Percentiles rank a stretch among this genome's conserved stretches.
Evolutionary conservation across 2,329 filamentous ascomycete species (phyloP).

Genomic region (Fusarium floridanum): DNA sequence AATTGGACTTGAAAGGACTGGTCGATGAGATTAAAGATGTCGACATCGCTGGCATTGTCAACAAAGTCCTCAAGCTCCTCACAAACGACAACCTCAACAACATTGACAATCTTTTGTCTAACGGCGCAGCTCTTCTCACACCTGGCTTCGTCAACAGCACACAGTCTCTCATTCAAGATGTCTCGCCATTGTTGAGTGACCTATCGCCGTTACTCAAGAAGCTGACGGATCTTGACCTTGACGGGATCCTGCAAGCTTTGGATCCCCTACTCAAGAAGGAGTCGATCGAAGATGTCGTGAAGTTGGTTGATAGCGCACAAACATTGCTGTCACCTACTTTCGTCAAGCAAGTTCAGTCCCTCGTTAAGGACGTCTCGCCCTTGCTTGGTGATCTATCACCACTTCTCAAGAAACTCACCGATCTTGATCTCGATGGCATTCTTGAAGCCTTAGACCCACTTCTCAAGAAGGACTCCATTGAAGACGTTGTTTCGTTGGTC

Average conservation of each 20-base stretch:
- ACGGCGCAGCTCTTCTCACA: slow-evolving; percentile 54
- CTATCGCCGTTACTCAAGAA: slow-evolving; percentile 40
- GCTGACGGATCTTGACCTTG: slow-evolving; percentile 49
- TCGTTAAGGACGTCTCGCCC: slow-evolving; percentile 47
- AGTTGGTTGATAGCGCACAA: slow-evolving; percentile 48
- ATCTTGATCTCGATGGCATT: slow-evolving; percentile 51
- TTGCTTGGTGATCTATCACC: slow-evolving; percentile 49
- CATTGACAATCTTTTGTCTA: slow-evolving; percentile 52
- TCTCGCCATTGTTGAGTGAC: slow-evolving; percentile 47
- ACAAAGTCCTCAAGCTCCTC: slow-evolving; percentile 49
- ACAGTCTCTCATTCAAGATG: slow-evolving; percentile 50
- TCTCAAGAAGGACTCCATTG: slow-evolving; percentile 45
- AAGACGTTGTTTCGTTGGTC: slow-evolving; percentile 42
- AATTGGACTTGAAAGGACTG: slow-evolving; percentile 53
- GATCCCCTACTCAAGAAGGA: slow-evolving; percentile 46
- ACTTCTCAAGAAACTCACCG: slow-evolving; percentile 47
- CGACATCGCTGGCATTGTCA: slow-evolving; percentile 49
- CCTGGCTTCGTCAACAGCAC: slow-evolving; percentile 51
- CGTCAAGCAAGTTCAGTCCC: slow-evolving; percentile 41
- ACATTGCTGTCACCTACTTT: slow-evolving; percentile 41
- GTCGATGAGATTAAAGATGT: slow-evolving; percentile 49
- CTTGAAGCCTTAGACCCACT: slow-evolving; percentile 47
- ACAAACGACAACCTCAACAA: slow-evolving; percentile 50
- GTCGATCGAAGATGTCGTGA: slow-evolving; percentile 45
- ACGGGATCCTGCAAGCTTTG: slow-evolving; percentile 47